Conservation (phyloP, 2,329 filamentous ascomycete species). For the Grosmannia serpens region DNA sequence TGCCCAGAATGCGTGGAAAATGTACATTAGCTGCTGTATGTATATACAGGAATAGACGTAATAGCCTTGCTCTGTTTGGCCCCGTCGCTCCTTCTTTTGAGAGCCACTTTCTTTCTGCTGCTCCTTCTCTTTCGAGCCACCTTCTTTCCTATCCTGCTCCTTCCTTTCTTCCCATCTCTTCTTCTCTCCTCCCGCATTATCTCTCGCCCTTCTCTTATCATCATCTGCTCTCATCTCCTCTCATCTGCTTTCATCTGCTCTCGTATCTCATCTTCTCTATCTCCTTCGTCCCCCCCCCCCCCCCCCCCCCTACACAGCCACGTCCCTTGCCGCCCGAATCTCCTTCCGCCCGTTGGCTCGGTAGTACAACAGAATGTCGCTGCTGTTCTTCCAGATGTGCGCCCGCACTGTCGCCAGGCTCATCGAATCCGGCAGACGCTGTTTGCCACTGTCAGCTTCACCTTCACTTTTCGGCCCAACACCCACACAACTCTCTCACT, state of each 20-base stretch:
- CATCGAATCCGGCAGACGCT: constrained; percentile 69
- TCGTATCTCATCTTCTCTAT: neutral
- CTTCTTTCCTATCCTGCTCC: neutral
- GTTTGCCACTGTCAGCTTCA: neutral
- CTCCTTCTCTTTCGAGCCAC: neutral
- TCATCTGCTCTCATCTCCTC: neutral
- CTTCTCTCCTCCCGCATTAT: neutral
- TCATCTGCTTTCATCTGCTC: neutral
- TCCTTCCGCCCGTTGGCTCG: constrained; percentile 79
- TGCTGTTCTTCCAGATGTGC: constrained; percentile 91
- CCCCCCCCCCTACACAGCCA: constrained; percentile 15
- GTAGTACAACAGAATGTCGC: constrained; percentile 83
- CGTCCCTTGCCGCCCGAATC: constrained; percentile 21
- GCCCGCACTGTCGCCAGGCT: constrained; percentile 87
- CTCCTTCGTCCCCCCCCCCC: neutral
- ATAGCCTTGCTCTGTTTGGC: neutral
- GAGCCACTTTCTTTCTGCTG: neutral
- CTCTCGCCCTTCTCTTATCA: neutral
- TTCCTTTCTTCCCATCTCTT: neutral
- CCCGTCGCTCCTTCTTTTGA: neutral
- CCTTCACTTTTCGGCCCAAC: too few relatives aligned
- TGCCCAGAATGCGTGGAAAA: neutral
- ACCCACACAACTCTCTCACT: constrained; percentile 18
- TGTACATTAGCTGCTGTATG: neutral
- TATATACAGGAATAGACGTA: neutral